A percentile compares a stretch with the other conserved stretches of the same genome.
Evolutionary conservation across 1,284 basidiomycete genomes (phyloP).

Genomic region (Takashimella koratensis): DNA sequence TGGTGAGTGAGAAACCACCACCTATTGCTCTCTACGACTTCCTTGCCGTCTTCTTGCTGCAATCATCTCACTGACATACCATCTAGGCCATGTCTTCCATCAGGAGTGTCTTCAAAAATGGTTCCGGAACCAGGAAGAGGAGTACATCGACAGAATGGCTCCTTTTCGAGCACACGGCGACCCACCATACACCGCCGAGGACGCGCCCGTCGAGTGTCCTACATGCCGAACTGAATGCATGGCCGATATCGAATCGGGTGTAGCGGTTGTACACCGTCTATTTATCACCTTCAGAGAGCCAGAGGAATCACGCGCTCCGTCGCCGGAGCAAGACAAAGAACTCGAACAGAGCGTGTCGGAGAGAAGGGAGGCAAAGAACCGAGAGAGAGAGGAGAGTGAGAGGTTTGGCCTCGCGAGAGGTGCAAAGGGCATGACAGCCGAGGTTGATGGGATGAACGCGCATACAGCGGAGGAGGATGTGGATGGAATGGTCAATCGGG

Average conservation of each 20-base stretch:
- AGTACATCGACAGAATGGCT: conserved; percentile 16
- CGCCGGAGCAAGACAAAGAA: conserved; percentile 1
- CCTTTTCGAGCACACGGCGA: conserved; percentile 18
- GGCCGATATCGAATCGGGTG: conserved; percentile 32
- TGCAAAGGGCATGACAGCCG: conserved; percentile 23
- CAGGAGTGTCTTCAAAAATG: conserved; percentile 33
- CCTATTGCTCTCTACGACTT: too few relatives aligned
- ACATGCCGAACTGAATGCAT: conserved; percentile 36
- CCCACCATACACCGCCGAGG: conserved; percentile 15
- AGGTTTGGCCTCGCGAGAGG: conserved; percentile 30
- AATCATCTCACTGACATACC: not conserved
- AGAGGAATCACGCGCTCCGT: conserved; percentile 3
- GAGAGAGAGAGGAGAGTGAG: conserved; percentile 15
- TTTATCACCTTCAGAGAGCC: conserved; percentile 33
- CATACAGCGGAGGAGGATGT: conserved; percentile 26
- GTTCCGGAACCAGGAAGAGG: conserved; percentile 29
- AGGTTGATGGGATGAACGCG: conserved; percentile 17
- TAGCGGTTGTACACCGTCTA: conserved; percentile 31
- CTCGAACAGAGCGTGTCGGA: conserved; percentile 6
- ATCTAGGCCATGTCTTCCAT: conserved; percentile 43
- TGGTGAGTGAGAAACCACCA: too few relatives aligned
- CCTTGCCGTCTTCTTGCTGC: too few relatives aligned
- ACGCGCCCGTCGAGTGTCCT: conserved; percentile 38
- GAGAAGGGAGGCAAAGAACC: not conserved
- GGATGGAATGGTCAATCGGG: conserved; percentile 15